Percentiles rank a stretch among this genome's conserved stretches.
phyloP scores from a whole-genome alignment of 371 early-diverging fungal species.

The Zopfochytrium polystomum region DNA sequence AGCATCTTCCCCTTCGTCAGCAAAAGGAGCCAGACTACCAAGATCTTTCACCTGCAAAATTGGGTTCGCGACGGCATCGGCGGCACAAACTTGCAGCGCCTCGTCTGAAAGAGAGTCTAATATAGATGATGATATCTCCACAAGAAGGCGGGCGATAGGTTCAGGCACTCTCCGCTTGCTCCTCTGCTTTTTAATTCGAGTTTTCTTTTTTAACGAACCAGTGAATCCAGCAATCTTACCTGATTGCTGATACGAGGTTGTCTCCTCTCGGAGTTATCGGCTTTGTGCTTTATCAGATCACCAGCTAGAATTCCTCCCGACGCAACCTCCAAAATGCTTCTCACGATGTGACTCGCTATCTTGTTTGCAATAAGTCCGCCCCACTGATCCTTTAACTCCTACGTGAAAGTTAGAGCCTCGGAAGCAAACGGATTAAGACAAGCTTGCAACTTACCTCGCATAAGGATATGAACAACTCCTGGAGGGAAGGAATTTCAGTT shows the following conservation, averaged over 20 bases:
- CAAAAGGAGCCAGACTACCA: too few relatives aligned
- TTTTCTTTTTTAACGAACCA: too few relatives aligned
- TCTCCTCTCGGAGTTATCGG: not conserved
- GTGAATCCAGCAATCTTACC: too few relatives aligned
- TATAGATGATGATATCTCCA: slow-evolving; percentile 55
- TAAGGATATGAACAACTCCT: slow-evolving; percentile 59
- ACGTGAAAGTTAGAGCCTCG: slow-evolving; percentile 7
- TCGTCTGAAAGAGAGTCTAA: slow-evolving; percentile 53
- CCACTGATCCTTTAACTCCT: slow-evolving; percentile 63
- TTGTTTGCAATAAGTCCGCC: slow-evolving; percentile 64
- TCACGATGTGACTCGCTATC: slow-evolving; percentile 74
- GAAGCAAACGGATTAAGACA: not conserved
- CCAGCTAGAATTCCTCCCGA: slow-evolving; percentile 51
- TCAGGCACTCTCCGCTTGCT: slow-evolving; percentile 56
- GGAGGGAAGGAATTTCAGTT: slow-evolving; percentile 58
- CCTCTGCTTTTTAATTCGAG: too few relatives aligned
- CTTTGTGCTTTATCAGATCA: slow-evolving; percentile 2
- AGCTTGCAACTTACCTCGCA: slow-evolving; percentile 38
- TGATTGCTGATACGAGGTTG: not conserved
- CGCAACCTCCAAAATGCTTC: slow-evolving; percentile 64
- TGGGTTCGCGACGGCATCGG: slow-evolving; percentile 71
- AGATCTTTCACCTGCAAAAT: slow-evolving; percentile 59
- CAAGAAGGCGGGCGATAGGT: slow-evolving; percentile 58
- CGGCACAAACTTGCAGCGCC: slow-evolving; percentile 59
- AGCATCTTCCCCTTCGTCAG: too few relatives aligned